Evolutionary conservation across 768 basidiomycete genomes (phyloP), one percentile per base, ranked within the genome.

Genomic region (Hebeloma cylindrosporum): DNA sequence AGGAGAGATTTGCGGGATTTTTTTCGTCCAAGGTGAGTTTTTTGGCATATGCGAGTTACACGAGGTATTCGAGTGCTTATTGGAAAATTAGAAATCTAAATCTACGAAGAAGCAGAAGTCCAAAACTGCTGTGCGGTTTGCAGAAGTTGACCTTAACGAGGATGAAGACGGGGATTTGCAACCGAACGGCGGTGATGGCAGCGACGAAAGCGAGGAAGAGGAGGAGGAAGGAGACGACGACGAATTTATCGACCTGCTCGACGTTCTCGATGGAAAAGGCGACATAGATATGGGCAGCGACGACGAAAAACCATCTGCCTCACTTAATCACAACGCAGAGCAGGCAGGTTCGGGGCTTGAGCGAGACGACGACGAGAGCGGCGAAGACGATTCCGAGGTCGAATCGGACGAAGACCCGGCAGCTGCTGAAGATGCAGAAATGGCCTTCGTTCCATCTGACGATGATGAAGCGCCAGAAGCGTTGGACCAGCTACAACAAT

Each of bases 1-100:
- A 83, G 45, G 89, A 93, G n/a, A 69, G 74, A 3, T 91, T 83
- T 64, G 82, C 80, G 7, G 83, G 80, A 2, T 85, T 85, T 50
- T 78, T 78, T 47, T 66, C 69, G 7, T 54, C 53, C 21, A 73
- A 72, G 59, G 73, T 78, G 60, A 55, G 69, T 48, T 52, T 40
- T 20, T 23, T 36, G 45, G 11, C 48, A 35, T 29, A 31, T 40
- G 27, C 22, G 13, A 20, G 18, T 37, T 8, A 14, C 16, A 40
- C 27, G 30, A 33, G 48, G 48, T 26, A 20, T 41, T 37, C 46
- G 39, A 37, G 51, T 59, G 53, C 11, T 27, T 25, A 59, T 45
- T 45, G 39, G 34, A 67, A 64, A 56, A 58, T 48, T 39, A 33
- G 31, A 56, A 65, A 51, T 47, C 60, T 43, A 53, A 63, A 42